Percentiles rank a stretch among this genome's conserved stretches.
These are phyloP conservation scores for Pseudocercospora crystallina DNA, from an alignment of 2,329 filamentous ascomycete species.

Conservation along the genomic window DNA sequence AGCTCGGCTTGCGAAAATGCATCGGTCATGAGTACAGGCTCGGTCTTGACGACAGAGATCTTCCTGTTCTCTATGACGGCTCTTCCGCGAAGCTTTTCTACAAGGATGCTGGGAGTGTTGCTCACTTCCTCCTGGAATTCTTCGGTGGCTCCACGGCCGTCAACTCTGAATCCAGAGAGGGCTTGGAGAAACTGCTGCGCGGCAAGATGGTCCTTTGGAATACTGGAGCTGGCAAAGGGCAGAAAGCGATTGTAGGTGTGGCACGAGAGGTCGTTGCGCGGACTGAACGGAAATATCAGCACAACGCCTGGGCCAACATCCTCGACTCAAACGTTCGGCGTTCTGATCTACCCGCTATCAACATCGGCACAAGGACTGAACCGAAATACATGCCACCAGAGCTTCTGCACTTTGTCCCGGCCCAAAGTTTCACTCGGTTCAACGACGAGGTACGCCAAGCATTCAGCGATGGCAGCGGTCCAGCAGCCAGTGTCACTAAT, in stretches of 20 bases:
- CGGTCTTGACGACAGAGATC: not conserved
- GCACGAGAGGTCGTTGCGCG: not conserved
- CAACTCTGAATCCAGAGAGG: not conserved
- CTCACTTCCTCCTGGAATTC: slow-evolving; percentile 2
- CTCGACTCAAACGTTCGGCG: not conserved
- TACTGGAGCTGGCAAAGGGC: not conserved
- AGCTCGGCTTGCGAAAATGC: not conserved
- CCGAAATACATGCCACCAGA: not conserved
- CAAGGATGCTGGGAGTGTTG: not conserved
- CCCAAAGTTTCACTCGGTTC: not conserved
- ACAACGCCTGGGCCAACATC: too few relatives aligned
- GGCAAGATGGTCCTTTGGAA: slow-evolving; percentile 1
- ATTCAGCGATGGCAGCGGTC: too few relatives aligned
- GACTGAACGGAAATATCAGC: too few relatives aligned
- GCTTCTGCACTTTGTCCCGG: not conserved
- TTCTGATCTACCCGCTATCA: slow-evolving; percentile 1
- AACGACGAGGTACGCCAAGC: too few relatives aligned
- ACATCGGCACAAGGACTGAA: slow-evolving; percentile 1
- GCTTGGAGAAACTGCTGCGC: not conserved
- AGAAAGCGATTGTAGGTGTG: not conserved
- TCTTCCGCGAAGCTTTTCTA: slow-evolving; percentile 4
- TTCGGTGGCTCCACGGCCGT: not conserved
- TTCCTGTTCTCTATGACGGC: not conserved
- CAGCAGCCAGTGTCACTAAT: too few relatives aligned
- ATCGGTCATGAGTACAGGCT: not conserved